Conservation (phyloP, 2,329 filamentous ascomycete genomes). For the Ilyonectria mors-panacis region DNA sequence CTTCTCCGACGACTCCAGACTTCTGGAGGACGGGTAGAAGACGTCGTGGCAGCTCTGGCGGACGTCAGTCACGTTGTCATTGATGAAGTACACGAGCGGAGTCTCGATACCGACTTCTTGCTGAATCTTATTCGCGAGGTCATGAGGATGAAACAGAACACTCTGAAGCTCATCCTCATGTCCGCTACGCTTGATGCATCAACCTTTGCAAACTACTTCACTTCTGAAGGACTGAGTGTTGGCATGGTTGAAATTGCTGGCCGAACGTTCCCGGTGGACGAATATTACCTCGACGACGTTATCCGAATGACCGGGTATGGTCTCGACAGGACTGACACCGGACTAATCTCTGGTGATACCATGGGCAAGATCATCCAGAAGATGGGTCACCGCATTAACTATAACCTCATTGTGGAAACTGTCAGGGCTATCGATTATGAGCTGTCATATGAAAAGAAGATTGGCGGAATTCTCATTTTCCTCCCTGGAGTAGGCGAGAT, state of each 20-base stretch:
- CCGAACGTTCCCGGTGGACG: conserved; percentile 89
- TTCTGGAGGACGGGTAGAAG: conserved; percentile 83
- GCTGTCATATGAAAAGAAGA: conserved; percentile 73
- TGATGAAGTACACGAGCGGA: conserved; percentile 96
- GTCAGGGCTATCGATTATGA: conserved; percentile 86
- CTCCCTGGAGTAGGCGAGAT: conserved; percentile 94
- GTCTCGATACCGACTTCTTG: conserved; percentile 94
- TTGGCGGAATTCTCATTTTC: conserved; percentile 94
- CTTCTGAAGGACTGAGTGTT: conserved; percentile 75
- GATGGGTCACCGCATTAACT: conserved; percentile 90
- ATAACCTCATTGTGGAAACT: conserved; percentile 85
- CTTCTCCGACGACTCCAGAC: conserved; percentile 92
- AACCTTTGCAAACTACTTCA: conserved; percentile 89
- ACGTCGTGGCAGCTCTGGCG: conserved; percentile 84
- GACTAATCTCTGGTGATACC: conserved; percentile 64
- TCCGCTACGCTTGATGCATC: conserved; percentile 93
- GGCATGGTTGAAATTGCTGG: conserved; percentile 90
- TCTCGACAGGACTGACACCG: conserved; percentile 62
- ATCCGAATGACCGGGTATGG: conserved; percentile 84
- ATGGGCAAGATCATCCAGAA: conserved; percentile 80
- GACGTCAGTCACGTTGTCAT: conserved; percentile 96
- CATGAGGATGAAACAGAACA: conserved; percentile 78
- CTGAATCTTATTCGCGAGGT: conserved; percentile 90
- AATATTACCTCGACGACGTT: conserved; percentile 92
- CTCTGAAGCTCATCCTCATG: conserved; percentile 94